Evolutionary conservation across 2,329 filamentous ascomycete genomes (phyloP).

Genomic region (Aspergillus fumigatus): DNA sequence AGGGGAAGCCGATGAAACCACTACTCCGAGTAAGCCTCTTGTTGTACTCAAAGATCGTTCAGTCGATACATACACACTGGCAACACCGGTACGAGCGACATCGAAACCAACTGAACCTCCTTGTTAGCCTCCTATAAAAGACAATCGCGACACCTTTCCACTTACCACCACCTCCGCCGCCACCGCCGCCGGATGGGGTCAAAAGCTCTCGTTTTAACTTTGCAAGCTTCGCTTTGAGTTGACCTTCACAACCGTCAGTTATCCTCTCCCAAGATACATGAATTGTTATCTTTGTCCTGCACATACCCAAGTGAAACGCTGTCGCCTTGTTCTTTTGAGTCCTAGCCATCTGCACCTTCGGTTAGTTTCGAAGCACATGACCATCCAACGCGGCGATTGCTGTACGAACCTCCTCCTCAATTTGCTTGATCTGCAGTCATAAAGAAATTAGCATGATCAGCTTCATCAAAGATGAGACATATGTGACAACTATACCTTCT

Average conservation of each 20-base stretch:
- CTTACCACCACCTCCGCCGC: constrained; percentile 69
- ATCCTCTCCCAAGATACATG: constrained; percentile 1
- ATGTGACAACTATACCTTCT: constrained; percentile 63
- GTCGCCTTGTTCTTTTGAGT: constrained; percentile 98
- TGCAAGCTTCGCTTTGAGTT: constrained; percentile 95
- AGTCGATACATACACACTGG: constrained; percentile 62
- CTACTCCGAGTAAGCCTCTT: constrained; percentile 19
- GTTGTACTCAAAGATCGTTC: neutral
- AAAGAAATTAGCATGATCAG: constrained; percentile 25
- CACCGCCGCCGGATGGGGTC: constrained; percentile 70
- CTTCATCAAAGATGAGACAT: neutral
- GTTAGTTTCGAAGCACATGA: constrained; percentile 9
- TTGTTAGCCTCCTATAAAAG: constrained; percentile 13
- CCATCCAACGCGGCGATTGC: neutral
- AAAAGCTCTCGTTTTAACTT: constrained; percentile 96
- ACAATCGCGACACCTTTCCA: constrained; percentile 4
- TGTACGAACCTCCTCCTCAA: constrained; percentile 80
- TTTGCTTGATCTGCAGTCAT: constrained; percentile 75
- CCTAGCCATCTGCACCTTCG: constrained; percentile 68
- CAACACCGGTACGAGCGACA: constrained; percentile 94
- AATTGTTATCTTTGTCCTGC: neutral
- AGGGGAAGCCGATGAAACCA: constrained; percentile 97
- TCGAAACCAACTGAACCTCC: constrained; percentile 70
- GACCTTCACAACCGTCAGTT: constrained; percentile 46
- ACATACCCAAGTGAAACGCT: constrained; percentile 75